A percentile compares a stretch with the other conserved stretches of the same genome.
phyloP scores from a whole-genome alignment of 75 land plant species.

The Larix kaempferi region DNA sequence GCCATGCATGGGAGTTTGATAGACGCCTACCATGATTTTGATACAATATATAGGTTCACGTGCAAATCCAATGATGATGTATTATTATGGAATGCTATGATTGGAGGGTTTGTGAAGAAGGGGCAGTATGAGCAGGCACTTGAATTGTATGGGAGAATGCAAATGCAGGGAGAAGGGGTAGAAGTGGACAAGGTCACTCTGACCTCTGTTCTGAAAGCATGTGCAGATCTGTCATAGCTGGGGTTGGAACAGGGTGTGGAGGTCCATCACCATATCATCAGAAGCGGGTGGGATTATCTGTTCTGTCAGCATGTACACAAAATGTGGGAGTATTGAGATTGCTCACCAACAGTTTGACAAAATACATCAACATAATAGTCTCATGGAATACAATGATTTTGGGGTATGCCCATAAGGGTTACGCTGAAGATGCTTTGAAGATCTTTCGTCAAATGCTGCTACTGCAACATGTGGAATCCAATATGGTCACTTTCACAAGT shows the following conservation, averaged over 20 bases:
- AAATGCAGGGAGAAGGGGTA: slow-evolving; percentile 9
- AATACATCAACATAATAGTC: background rate
- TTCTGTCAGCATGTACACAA: slow-evolving; percentile 15
- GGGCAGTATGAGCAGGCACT: background rate
- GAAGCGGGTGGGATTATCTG: slow-evolving; percentile 8
- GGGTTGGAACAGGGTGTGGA: background rate
- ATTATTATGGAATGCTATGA: slow-evolving; percentile 14
- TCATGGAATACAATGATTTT: slow-evolving; percentile 21
- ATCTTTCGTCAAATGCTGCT: slow-evolving; percentile 43
- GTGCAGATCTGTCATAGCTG: slow-evolving; percentile 2
- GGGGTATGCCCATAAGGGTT: slow-evolving; percentile 14
- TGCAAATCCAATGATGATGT: slow-evolving; percentile 1
- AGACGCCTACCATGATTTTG: slow-evolving; percentile 23
- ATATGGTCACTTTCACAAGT: slow-evolving; percentile 32
- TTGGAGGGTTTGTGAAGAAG: background rate
- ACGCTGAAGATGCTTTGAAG: slow-evolving; percentile 14
- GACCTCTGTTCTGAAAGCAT: slow-evolving; percentile 12
- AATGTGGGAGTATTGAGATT: slow-evolving; percentile 12
- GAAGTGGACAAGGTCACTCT: background rate
- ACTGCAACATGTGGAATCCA: slow-evolving; percentile 29
- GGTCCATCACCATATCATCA: slow-evolving; percentile 10
- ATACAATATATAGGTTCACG: background rate
- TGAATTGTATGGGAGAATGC: background rate
- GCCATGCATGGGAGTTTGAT: slow-evolving; percentile 7
- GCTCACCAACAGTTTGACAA: slow-evolving; percentile 16